Evolutionary conservation across 495 filamentous ascomycete genomes (phyloP).

Genomic region (Trichoderma virens): DNA sequence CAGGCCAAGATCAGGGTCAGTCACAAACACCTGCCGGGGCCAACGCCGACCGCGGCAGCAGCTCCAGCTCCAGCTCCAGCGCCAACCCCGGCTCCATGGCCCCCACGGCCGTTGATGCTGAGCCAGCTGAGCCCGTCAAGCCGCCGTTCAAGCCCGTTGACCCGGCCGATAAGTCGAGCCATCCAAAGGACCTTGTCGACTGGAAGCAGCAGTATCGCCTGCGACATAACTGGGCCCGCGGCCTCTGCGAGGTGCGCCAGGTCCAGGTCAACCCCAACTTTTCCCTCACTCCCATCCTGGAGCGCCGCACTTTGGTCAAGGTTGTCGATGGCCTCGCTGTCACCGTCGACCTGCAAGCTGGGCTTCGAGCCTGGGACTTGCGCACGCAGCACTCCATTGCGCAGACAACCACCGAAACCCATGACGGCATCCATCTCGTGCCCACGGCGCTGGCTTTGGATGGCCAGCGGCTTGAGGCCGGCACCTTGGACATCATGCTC

Average conservation of each 20-base stretch:
- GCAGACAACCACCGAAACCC: slow-evolving; percentile 27
- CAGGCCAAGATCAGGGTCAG: slow-evolving; percentile 12
- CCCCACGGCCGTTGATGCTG: slow-evolving; percentile 16
- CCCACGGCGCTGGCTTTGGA: slow-evolving; percentile 68
- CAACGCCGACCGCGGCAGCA: neutral
- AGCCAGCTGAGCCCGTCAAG: slow-evolving; percentile 60
- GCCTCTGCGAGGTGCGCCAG: slow-evolving; percentile 72
- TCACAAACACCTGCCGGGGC: neutral
- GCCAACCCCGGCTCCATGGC: neutral
- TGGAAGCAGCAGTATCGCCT: slow-evolving; percentile 93
- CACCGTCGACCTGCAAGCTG: slow-evolving; percentile 61
- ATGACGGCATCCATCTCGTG: slow-evolving; percentile 14
- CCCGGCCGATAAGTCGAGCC: slow-evolving; percentile 34
- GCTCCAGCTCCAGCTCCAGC: neutral
- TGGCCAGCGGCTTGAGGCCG: slow-evolving; percentile 27
- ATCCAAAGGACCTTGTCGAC: slow-evolving; percentile 26
- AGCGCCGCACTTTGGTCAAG: slow-evolving; percentile 50
- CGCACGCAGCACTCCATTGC: slow-evolving; percentile 52
- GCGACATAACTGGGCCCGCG: slow-evolving; percentile 84
- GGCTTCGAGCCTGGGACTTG: slow-evolving; percentile 72
- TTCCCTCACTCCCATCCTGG: slow-evolving; percentile 9
- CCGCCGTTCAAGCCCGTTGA: slow-evolving; percentile 33
- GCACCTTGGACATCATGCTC: slow-evolving; percentile 48
- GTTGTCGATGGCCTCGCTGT: slow-evolving; percentile 68
- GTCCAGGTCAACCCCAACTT: slow-evolving; percentile 29